Evolutionary conservation across 1,284 basidiomycete genomes (phyloP), one percentile per base, ranked within the genome.

Genomic region (Xerocomus cyaneibrunnescens): DNA sequence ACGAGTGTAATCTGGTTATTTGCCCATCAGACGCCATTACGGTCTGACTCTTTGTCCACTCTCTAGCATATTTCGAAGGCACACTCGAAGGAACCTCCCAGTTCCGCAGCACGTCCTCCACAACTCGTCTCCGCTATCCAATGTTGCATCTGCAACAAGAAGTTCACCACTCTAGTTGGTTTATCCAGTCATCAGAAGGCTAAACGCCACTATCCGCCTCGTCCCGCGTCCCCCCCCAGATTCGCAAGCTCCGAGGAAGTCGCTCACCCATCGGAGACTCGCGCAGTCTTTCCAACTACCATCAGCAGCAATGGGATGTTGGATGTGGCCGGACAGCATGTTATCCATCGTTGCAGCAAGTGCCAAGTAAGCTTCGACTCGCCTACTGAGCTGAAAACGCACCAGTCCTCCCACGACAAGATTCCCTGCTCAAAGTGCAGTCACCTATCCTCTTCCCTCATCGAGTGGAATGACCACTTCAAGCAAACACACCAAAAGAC

Each of bases 391-490:
- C 48, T 70, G 30, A 55, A 70, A 39, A 38, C 30, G 4, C 69
- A 71, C 43, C 54, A 41, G 22, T 42, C 59, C 8, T 46, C 59
- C 31, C 63, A 63, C 17, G 52, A 44, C 36, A 56, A 53, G 48
- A 42, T 68, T 42, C 3, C 64, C n/a, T 67, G 66, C 40, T 58
- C 62, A n/a, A 68, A 64, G 40, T 67, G 66, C 50, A 44, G 28
- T 36, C 17, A 54, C 23, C 14, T 49, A 3, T 67, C 42, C 14
- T 36, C 60, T 35, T 62, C 66, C 22, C 55, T 68, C 27, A 0
- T 55, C 19, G 69, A 67, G 34, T 66, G 68, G 58, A 67, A 68
- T 19, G 5, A 52, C 27, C 69, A 67, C 39, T 62, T 59, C 48
- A 62, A 61, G 34, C 44, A 45, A 39, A 46, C 39, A 16, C 66